Base-by-base conservation (phyloP, 2,329 filamentous ascomycete genomes). In the Ceratocystis papillata region DNA sequence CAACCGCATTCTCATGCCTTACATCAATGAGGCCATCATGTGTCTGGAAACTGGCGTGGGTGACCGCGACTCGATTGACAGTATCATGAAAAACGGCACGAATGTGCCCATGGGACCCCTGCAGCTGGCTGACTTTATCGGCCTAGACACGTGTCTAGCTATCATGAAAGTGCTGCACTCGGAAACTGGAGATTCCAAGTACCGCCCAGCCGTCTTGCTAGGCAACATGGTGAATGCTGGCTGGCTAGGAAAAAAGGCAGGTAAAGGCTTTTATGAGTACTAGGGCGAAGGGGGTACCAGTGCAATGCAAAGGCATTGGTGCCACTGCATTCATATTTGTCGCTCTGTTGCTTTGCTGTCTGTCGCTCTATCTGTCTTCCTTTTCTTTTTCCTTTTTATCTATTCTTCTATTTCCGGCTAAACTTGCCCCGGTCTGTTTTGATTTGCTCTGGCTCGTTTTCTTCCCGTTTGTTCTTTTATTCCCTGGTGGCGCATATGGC, bases 11-110 rank as follows among this genome's bases (percentile, higher is more conserved):
- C 79, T 99, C 68, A 99, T 99, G 94, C 94, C 94, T 0, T 99
- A 99, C 75, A 96, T 99, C 79, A 99, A 99, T 75, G 94, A 99
- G 78, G 94, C 95, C 7, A 81, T 99, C 71, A 93, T 96, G 70
- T 99, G 94, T 76, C 80, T 99, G 15, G 94, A 99, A 78, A 96
- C 94, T 0, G 89, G 90, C 2, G 86, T 99, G 0, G 94, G 94
- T 20, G 83, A 84, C 69, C 87, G 89, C 71, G 92, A 97, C 73
- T 89, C 93, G 69, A 99, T 99, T 70, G 94, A 99, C 74, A 87
- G 83, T 70, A 99, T 99, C 72, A 99, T 99, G 94, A 97, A 96
- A 83, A 96, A 96, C 72, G 94, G 94, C 60, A 99, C 94, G 25
- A 96, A 96, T 73, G 94, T 99, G 50, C 94, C 94, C 28, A 99